Evolutionary conservation across 169 alveolate species (phyloP).

Genomic region (Perkinsus chesapeaki): DNA sequence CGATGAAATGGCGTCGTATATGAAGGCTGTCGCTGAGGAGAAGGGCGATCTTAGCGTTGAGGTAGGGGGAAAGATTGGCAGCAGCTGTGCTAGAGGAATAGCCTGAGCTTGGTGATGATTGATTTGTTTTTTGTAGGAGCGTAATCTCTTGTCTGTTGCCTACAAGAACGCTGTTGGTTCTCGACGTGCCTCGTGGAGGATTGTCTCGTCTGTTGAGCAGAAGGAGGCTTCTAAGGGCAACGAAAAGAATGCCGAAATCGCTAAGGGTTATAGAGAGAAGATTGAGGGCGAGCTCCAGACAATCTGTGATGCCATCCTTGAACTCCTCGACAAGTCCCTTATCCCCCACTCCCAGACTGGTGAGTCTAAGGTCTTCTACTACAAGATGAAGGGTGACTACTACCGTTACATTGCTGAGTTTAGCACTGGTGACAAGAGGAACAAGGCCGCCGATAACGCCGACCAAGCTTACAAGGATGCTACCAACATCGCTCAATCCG

Average conservation of each 20-base stretch:
- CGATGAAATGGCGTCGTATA: conserved; percentile 86
- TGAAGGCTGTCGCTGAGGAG: conserved; percentile 19
- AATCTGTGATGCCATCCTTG: conserved; percentile 72
- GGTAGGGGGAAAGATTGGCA: background rate
- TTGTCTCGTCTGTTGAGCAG: conserved; percentile 86
- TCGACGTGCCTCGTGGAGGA: conserved; percentile 97
- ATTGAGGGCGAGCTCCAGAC: conserved; percentile 83
- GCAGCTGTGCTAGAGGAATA: conserved; percentile 72
- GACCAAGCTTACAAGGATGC: conserved; percentile 54
- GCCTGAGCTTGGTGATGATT: background rate
- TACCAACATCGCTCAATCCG: conserved; percentile 74
- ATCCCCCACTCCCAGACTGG: background rate
- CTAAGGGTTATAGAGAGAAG: conserved; percentile 83
- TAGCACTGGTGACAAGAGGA: background rate
- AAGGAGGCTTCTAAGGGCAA: conserved; percentile 90
- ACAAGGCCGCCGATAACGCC: conserved; percentile 16
- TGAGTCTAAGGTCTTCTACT: conserved; percentile 15
- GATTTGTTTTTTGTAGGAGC: conserved; percentile 31
- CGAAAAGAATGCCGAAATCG: conserved; percentile 74
- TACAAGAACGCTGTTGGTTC: conserved; percentile 97
- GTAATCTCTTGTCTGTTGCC: conserved; percentile 86
- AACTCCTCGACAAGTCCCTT: conserved; percentile 57
- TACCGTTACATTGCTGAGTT: conserved; percentile 11
- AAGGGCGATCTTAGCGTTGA: background rate
- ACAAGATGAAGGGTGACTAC: conserved; percentile 15